phyloP scores from a whole-genome alignment of 768 basidiomycete species.

The Pulveroboletus sp. region DNA sequence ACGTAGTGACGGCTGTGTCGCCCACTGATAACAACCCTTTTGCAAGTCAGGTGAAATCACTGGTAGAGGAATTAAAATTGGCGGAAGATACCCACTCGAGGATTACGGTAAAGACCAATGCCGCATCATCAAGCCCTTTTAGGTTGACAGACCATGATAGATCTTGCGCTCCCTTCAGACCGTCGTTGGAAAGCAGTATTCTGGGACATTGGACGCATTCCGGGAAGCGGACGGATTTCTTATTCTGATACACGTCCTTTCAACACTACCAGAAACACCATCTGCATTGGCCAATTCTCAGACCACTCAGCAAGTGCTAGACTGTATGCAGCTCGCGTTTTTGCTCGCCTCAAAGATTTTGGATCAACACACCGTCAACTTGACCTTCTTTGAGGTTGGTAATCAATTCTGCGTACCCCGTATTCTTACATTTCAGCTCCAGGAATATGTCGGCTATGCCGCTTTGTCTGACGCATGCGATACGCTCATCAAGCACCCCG shows the following conservation, averaged over 20 bases:
- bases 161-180: slow-evolving; percentile 64
- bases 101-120: slow-evolving; percentile 47
- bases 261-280: slow-evolving; percentile 43
- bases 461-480: slow-evolving; percentile 59
- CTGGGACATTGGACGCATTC: slow-evolving; percentile 69
- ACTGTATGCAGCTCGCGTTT: slow-evolving; percentile 61
- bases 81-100: slow-evolving; percentile 45
- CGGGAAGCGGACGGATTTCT: slow-evolving; percentile 82
- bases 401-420: slow-evolving; percentile 28
- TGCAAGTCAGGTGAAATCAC: slow-evolving; percentile 59
- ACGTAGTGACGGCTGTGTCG: background rate
- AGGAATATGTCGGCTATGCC: slow-evolving; percentile 57
- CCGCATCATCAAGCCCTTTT: background rate
- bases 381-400: slow-evolving; percentile 66
- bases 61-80: slow-evolving; percentile 67
- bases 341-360: slow-evolving; percentile 64
- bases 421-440: background rate
- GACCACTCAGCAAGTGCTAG: slow-evolving; percentile 41
- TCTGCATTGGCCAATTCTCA: slow-evolving; percentile 29
- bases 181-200: slow-evolving; percentile 67
- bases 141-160: slow-evolving; percentile 32
- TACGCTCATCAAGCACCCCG: slow-evolving; percentile 45
- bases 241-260: slow-evolving; percentile 68
- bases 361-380: slow-evolving; percentile 51
- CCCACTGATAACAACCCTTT: slow-evolving; percentile 1